Evolutionary conservation across 768 basidiomycete species (phyloP), one percentile per base, ranked within the genome.

Genomic region (Boletus edulis): DNA sequence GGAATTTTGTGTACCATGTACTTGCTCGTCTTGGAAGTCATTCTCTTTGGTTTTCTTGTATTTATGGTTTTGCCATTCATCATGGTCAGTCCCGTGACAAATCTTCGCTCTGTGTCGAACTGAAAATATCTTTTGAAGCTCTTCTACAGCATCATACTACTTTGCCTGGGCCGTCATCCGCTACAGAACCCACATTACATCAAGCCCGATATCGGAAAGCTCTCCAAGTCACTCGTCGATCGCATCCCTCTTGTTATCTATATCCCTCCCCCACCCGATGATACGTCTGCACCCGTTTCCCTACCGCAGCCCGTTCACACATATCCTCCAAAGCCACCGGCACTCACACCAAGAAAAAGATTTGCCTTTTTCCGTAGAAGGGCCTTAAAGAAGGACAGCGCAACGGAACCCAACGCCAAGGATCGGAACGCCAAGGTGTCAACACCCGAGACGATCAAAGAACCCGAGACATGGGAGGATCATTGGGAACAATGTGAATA

Each of bases 231-330:
- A 7, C 72, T 86, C 9, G 89, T 94, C 22, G 87, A 92, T 51
- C 79, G 79, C 46, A 92, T 94, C 38, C 91, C 91, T 1, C 78
- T 93, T 20, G 91, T 92, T 27, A 81, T 91, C 59, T 94, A 92
- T 71, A 92, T 94, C 38, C 90, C 90, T 5, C 81, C 89, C 0
- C 88, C 90, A 4, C 87, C 87, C 0, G 81, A 82, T 45, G 75
- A 67, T 52, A 69, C 61, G 24, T 63, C 67, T 40, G 65, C 56
- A 43, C 73, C 68, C 55, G 62, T 79, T 34, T 70, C 76, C n/a
- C 60, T 76, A n/a, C 80, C 82, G 2, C 71, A 77, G 22, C 66
- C 76, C n/a, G 65, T 77, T 14, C 80, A 89, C 54, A 70, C 74
- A 1, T 88, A 89, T 67, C 87, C 89, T 22, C 87, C 88, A 1